Conservation (phyloP, 176 grass and related monocot genomes). For the Guadua angustifolia region DNA sequence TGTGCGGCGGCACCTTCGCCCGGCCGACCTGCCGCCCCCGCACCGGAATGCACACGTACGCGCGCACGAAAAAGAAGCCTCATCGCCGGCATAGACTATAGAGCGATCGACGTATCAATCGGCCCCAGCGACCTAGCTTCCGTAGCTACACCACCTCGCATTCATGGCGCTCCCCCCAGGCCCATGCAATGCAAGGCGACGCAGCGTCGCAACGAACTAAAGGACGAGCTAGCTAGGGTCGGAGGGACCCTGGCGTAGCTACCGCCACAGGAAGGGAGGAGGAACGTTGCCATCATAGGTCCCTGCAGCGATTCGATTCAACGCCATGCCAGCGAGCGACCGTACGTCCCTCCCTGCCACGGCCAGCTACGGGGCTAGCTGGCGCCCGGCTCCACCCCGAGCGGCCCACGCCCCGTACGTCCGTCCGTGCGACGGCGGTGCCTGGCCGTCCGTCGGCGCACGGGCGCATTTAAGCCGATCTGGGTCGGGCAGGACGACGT, state of each 20-base stretch:
- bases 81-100: neutral
- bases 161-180: neutral
- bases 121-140: neutral
- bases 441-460: slow-evolving; percentile 20
- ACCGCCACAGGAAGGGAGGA: neutral
- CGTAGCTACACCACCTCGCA: neutral
- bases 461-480: neutral
- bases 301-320: slow-evolving; percentile 1
- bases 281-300: neutral
- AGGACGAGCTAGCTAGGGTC: neutral
- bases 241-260: no score
- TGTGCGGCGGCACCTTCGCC: no score
- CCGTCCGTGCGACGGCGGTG: neutral
- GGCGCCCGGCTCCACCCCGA: slow-evolving; percentile 11
- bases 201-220: neutral
- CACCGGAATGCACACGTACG: neutral
- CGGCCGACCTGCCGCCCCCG: no score
- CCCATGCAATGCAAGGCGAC: neutral
- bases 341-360: neutral
- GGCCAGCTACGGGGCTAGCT: neutral
- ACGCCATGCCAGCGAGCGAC: neutral
- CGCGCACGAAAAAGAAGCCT: neutral
- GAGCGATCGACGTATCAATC: no score
- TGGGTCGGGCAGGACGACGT: neutral
- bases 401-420: neutral